Evolutionary conservation across 2,329 filamentous ascomycete species (phyloP).

Genomic region (Colletotrichum trifolii): DNA sequence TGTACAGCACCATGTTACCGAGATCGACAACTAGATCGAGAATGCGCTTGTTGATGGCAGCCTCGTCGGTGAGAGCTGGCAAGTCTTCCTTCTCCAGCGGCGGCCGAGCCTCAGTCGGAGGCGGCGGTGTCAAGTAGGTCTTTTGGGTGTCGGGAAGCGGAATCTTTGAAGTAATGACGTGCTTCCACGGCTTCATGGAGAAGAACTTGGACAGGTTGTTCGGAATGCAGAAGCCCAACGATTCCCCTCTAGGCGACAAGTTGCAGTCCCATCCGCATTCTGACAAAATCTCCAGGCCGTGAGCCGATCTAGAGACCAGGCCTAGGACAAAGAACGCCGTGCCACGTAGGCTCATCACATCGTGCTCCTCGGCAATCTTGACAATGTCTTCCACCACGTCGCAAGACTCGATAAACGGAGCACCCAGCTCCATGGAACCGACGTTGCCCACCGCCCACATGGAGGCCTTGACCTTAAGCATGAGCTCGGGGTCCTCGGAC

Average conservation of each 20-base stretch:
- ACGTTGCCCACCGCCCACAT: conserved; percentile 98
- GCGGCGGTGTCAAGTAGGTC: conserved; percentile 60
- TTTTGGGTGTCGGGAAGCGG: conserved; percentile 62
- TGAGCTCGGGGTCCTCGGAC: conserved; percentile 83
- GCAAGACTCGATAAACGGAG: conserved; percentile 89
- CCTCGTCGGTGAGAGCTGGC: conserved; percentile 63
- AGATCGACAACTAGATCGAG: conserved; percentile 87
- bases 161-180: conserved; percentile 59
- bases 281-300: conserved; percentile 90
- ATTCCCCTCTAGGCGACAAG: conserved; percentile 83
- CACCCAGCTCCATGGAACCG: conserved; percentile 96
- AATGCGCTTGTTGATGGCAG: conserved; percentile 80
- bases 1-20: conserved; percentile 92
- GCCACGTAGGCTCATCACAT: conserved; percentile 91
- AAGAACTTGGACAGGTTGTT: conserved; percentile 82
- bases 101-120: conserved; percentile 53
- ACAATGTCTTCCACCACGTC: conserved; percentile 91
- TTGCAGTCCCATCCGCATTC: conserved; percentile 95
- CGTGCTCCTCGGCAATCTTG: conserved; percentile 85
- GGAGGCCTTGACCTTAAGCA: conserved; percentile 95
- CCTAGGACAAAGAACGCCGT: conserved; percentile 97
- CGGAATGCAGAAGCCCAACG: conserved; percentile 89
- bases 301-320: conserved; percentile 88
- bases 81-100: conserved; percentile 56
- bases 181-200: conserved; percentile 72